Percentiles rank a stretch among this genome's conserved stretches.
These are phyloP conservation scores for Hymenoscyphus linearis DNA, from an alignment of 2,329 filamentous ascomycete genomes.

Conservation along the genomic window DNA sequence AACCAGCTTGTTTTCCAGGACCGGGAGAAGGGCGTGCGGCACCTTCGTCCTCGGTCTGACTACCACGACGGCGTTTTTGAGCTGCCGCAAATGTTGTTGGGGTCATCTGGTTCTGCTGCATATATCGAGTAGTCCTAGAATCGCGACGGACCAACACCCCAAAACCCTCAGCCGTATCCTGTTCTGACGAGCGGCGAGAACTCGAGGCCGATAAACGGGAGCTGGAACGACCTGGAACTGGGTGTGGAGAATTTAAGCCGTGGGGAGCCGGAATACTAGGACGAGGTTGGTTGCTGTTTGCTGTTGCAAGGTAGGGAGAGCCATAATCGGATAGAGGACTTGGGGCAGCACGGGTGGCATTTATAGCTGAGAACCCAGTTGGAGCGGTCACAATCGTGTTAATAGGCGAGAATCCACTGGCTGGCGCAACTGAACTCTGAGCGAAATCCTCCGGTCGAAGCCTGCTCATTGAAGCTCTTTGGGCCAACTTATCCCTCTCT, in stretches of 20 bases:
- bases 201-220: not conserved
- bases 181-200: not conserved
- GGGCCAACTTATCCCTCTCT: conserved; percentile 23
- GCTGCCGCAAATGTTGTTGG: not conserved
- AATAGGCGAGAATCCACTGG: not conserved
- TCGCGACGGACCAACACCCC: not conserved
- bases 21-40: not conserved
- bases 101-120: conserved; percentile 5
- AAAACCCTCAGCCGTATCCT: not conserved
- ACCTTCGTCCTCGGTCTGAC: conserved; percentile 3
- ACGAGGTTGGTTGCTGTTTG: conserved; percentile 1
- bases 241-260: not conserved
- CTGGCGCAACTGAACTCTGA: not conserved
- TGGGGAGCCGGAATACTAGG: not conserved
- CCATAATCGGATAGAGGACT: not conserved
- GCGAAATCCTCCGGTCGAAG: not conserved
- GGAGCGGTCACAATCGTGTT: not conserved
- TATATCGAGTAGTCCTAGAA: not conserved
- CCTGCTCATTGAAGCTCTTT: not conserved
- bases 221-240: not conserved
- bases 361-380: conserved; percentile 14
- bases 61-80: conserved; percentile 7
- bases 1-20: not conserved
- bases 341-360: conserved; percentile 1
- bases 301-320: not conserved